Conservation (phyloP, 345 rosid species). For the Rhodamnia rubescens region DNA sequence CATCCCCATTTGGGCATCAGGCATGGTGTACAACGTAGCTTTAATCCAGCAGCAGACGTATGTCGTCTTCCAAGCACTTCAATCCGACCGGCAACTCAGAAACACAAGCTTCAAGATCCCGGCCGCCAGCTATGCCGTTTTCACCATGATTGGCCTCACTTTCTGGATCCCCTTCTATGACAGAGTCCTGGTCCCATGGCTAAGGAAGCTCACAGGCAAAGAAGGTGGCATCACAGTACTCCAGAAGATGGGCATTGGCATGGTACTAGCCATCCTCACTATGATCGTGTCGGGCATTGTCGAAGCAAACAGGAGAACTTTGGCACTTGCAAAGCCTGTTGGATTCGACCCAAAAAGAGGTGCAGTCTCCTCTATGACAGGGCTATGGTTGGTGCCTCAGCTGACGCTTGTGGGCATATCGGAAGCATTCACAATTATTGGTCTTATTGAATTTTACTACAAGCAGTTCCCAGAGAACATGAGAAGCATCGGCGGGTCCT, state of each 20-base stretch:
- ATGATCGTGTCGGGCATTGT: slow-evolving; percentile 34
- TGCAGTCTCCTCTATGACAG: slow-evolving; percentile 43
- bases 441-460: slow-evolving; percentile 29
- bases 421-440: slow-evolving; percentile 29
- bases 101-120: slow-evolving; percentile 8
- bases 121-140: slow-evolving; percentile 6
- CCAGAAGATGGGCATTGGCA: slow-evolving; percentile 32
- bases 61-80: slow-evolving; percentile 11
- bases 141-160: slow-evolving; percentile 8
- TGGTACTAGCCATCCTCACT: slow-evolving; percentile 21
- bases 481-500: slow-evolving; percentile 36
- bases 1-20: slow-evolving; percentile 2
- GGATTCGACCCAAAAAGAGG: slow-evolving; percentile 31
- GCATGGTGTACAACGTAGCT: not conserved
- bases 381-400: slow-evolving; percentile 44
- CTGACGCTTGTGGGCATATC: slow-evolving; percentile 31
- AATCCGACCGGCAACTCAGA: slow-evolving; percentile 1
- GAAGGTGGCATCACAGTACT: slow-evolving; percentile 23
- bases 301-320: slow-evolving; percentile 28
- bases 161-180: slow-evolving; percentile 23
- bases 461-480: slow-evolving; percentile 49
- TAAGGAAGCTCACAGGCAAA: slow-evolving; percentile 10
- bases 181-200: slow-evolving; percentile 6
- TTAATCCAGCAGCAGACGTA: slow-evolving; percentile 5
- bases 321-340: slow-evolving; percentile 34